phyloP scores from a whole-genome alignment of 2,329 filamentous ascomycete species.

The Neoscytalidium dimidiatum region DNA sequence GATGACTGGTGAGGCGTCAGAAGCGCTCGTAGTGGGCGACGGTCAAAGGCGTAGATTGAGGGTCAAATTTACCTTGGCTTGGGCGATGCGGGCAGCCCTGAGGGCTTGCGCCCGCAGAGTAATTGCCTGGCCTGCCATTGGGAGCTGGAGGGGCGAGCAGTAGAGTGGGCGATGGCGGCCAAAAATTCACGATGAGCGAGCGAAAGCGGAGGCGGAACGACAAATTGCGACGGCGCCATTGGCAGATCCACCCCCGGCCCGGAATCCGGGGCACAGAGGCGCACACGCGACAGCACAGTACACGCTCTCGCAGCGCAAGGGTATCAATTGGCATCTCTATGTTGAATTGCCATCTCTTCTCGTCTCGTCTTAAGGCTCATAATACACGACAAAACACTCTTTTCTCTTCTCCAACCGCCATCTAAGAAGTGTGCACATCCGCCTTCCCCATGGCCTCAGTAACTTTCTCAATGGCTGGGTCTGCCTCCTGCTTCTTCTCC shows the following conservation, averaged over 20 bases:
- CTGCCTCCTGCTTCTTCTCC: slow-evolving; percentile 21
- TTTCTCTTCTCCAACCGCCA: neutral
- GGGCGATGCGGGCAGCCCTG: slow-evolving; percentile 32
- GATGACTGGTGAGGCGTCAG: slow-evolving; percentile 30
- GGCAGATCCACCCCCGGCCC: slow-evolving; percentile 11
- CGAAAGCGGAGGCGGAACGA: slow-evolving; percentile 18
- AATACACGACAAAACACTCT: neutral
- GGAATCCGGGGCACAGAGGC: slow-evolving; percentile 7
- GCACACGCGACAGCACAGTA: slow-evolving; percentile 12
- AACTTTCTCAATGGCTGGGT: slow-evolving; percentile 19
- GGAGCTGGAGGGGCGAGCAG: slow-evolving; percentile 5
- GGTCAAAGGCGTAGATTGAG: neutral
- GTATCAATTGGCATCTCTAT: slow-evolving; percentile 18
- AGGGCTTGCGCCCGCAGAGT: slow-evolving; percentile 39
- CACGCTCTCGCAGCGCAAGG: slow-evolving; percentile 2
- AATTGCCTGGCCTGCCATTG: slow-evolving; percentile 20
- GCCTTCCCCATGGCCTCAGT: slow-evolving; percentile 20
- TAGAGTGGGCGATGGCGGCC: slow-evolving; percentile 8
- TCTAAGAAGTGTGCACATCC: slow-evolving; percentile 20
- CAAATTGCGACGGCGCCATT: slow-evolving; percentile 13
- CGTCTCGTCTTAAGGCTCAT: slow-evolving; percentile 3
- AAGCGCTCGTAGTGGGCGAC: neutral
- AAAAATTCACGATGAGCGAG: slow-evolving; percentile 19
- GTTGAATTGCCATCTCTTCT: slow-evolving; percentile 16
- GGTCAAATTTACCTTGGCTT: slow-evolving; percentile 33